phyloP scores from a whole-genome alignment of 805 yeast species.

The Yamadazyma olivae region DNA sequence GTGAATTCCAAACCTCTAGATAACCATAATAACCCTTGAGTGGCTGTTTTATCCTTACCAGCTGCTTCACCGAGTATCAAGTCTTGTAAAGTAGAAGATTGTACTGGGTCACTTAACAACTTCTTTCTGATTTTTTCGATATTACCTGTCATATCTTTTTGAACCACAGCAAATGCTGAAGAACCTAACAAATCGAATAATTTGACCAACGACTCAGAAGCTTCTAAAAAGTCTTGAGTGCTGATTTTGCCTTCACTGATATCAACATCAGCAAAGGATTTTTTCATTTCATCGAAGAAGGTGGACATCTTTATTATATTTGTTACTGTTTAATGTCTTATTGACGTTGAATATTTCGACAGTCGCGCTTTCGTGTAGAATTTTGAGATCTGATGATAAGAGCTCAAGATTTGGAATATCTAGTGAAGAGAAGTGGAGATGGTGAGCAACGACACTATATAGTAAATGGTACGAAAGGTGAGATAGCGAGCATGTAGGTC shows the following conservation, averaged over 20 bases:
- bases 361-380: slow-evolving; percentile 3
- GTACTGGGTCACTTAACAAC: slow-evolving; percentile 61
- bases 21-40: slow-evolving; percentile 89
- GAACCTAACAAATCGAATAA: slow-evolving; percentile 83
- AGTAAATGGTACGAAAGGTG: too few relatives aligned
- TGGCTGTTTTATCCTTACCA: slow-evolving; percentile 70
- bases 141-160: slow-evolving; percentile 85
- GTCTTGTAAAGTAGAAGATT: slow-evolving; percentile 69
- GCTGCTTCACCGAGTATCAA: slow-evolving; percentile 70
- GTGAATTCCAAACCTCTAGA: slow-evolving; percentile 85
- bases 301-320: slow-evolving; percentile 55
- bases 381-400: too few relatives aligned
- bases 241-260: slow-evolving; percentile 58
- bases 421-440: not conserved
- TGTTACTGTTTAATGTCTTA: not conserved
- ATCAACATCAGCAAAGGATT: slow-evolving; percentile 73
- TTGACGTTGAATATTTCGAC: not conserved
- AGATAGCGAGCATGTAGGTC: too few relatives aligned
- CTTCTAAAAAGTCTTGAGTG: slow-evolving; percentile 76
- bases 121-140: slow-evolving; percentile 70
- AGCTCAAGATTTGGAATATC: slow-evolving; percentile 1
- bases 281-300: slow-evolving; percentile 76
- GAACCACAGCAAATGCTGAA: slow-evolving; percentile 80
- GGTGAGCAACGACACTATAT: too few relatives aligned
- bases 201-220: slow-evolving; percentile 78